Conservation (phyloP, 1,284 basidiomycete species). For the Sporisorium reilianum region DNA sequence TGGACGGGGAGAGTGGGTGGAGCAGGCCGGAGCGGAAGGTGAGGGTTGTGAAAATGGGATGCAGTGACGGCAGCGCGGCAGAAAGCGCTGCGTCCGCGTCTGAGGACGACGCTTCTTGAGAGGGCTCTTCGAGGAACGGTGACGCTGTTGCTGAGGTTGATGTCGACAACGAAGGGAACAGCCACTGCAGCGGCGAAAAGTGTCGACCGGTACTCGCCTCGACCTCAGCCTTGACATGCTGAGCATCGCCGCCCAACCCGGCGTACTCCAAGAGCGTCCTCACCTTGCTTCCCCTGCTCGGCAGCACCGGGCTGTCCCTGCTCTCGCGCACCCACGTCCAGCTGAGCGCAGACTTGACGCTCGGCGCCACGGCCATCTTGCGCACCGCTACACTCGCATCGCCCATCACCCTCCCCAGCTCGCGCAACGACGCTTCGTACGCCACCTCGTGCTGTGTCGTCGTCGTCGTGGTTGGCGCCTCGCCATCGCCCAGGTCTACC, state of each 20-base stretch:
- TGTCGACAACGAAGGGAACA: background rate
- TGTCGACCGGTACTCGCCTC: slow-evolving; percentile 38
- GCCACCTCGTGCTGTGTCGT: slow-evolving; percentile 58
- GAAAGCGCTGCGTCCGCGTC: background rate
- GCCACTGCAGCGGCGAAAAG: slow-evolving; percentile 20
- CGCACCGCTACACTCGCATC: slow-evolving; percentile 51
- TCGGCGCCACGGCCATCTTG: slow-evolving; percentile 28
- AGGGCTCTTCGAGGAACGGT: slow-evolving; percentile 13
- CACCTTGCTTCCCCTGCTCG: slow-evolving; percentile 63
- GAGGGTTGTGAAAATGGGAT: slow-evolving; percentile 30
- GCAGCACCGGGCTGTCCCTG: slow-evolving; percentile 79
- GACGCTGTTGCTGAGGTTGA: slow-evolving; percentile 1
- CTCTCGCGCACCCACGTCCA: slow-evolving; percentile 84
- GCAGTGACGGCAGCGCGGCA: background rate
- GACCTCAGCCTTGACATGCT: slow-evolving; percentile 56
- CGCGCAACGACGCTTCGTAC: slow-evolving; percentile 57
- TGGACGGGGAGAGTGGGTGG: slow-evolving; percentile 52
- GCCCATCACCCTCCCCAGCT: slow-evolving; percentile 52
- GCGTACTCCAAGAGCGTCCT: slow-evolving; percentile 53
- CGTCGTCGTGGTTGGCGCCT: slow-evolving; percentile 18
- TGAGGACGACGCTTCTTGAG: background rate
- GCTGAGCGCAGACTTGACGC: slow-evolving; percentile 83
- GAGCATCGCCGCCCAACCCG: slow-evolving; percentile 62
- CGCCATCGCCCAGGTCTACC: slow-evolving; percentile 12
- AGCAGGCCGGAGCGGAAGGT: slow-evolving; percentile 50